Base-by-base conservation (phyloP, 2,329 filamentous ascomycete genomes). In the Lachnellula suecica region DNA sequence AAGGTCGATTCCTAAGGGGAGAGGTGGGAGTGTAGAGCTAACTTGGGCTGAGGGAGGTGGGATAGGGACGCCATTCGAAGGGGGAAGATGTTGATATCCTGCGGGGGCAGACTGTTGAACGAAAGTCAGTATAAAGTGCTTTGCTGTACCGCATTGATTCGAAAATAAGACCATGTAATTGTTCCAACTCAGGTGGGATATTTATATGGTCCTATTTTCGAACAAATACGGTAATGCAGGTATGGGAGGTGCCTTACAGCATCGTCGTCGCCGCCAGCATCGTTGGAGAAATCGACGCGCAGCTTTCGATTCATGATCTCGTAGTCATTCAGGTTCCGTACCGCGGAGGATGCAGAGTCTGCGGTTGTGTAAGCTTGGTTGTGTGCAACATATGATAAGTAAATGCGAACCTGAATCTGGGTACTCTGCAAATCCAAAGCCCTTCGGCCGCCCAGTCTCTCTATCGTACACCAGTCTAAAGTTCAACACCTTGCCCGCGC, bases 351-450 rank as follows among this genome's bases (percentile, higher is more conserved):
- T 27, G 94, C 94, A 23, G 91, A 86, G 64, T 87, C 83, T 84
- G 35, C 50, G n/a, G 23, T 54, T 43, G 49, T 23, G 47, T 46
- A 53, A 31, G 44, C 38, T 40, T 38, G 43, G 20, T 15, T 44
- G 10, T 31, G 42, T 44, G 40, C 38, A 17, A 34, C 24, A 31
- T 31, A 34, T 8, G n/a, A 27, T 42, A 45, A 31, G 9, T 49
- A 45, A n/a, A 11, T 17, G 44, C 60, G 37, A 79, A 82, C 96
- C 93, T 54, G 89, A 85, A 67, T 97, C 94, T 50, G 91, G 88
- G 68, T 96, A 99, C 70, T 97, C 93, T 66, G 92, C 89, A 65
- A 97, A 99, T 31, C 94, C 94, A 69, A 96, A 99, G 17, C 94
- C 94, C 71, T 97, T 97, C 1, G 94, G 92, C 51, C 91, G 85